These are phyloP conservation scores for Reticulascus tulasneorum DNA, from an alignment of 2,329 filamentous ascomycete genomes.

Conservation along the genomic window DNA sequence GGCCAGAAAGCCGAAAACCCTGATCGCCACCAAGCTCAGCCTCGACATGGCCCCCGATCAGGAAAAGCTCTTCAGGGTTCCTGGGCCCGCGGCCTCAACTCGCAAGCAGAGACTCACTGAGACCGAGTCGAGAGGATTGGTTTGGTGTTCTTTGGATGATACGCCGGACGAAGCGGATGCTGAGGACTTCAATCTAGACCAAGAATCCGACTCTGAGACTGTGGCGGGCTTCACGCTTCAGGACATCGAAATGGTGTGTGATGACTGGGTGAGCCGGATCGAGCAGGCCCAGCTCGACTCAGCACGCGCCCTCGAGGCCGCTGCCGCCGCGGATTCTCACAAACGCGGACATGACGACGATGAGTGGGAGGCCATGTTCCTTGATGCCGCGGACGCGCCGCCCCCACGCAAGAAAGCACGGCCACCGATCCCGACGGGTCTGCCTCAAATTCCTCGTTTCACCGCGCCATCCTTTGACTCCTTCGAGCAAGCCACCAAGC, in stretches of 20 bases:
- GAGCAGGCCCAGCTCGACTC: slow-evolving; percentile 40
- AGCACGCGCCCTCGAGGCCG: slow-evolving; percentile 25
- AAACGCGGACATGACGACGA: slow-evolving; percentile 16
- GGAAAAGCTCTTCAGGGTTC: slow-evolving; percentile 78
- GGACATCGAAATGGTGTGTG: slow-evolving; percentile 80
- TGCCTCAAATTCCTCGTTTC: slow-evolving; percentile 55
- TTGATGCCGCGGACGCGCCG: slow-evolving; percentile 41
- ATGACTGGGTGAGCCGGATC: slow-evolving; percentile 74
- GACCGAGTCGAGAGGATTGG: slow-evolving; percentile 42
- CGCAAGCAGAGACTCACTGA: slow-evolving; percentile 56
- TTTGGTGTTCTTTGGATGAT: slow-evolving; percentile 39
- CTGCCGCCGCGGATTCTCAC: slow-evolving; percentile 14
- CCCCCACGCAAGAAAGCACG: slow-evolving; percentile 62
- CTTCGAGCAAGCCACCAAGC: slow-evolving; percentile 68
- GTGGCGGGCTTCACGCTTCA: slow-evolving; percentile 72
- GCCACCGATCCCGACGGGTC: slow-evolving; percentile 55
- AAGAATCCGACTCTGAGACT: slow-evolving; percentile 56
- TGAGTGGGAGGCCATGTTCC: slow-evolving; percentile 62
- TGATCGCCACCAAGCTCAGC: slow-evolving; percentile 82
- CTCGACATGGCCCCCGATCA: slow-evolving; percentile 84
- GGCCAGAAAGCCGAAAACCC: slow-evolving; percentile 71
- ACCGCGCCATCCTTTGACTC: slow-evolving; percentile 73
- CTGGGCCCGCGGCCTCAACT: slow-evolving; percentile 49
- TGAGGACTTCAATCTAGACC: slow-evolving; percentile 42
- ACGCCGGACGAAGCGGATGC: slow-evolving; percentile 36